These are phyloP conservation scores for Aristolochia californica DNA, from an alignment of 164 flowering plant genomes.

Conservation along the genomic window DNA sequence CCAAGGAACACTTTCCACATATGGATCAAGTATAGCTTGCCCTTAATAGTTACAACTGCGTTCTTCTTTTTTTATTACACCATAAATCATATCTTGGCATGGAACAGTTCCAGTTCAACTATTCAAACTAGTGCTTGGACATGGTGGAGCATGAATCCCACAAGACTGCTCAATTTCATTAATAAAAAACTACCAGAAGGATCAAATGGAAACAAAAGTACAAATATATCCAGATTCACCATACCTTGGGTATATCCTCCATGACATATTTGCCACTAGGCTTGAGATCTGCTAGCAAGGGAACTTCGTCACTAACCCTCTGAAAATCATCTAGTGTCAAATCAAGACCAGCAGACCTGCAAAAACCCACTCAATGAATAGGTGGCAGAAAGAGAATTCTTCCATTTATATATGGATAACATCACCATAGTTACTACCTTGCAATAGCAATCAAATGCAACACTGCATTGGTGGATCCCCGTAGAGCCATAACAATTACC, in stretches of 20 bases:
- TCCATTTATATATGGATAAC: background rate
- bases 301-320: conserved; percentile 86
- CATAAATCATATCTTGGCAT: too few relatives aligned
- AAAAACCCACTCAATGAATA: conserved; percentile 10
- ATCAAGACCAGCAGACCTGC: conserved; percentile 88
- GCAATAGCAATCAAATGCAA: conserved; percentile 96
- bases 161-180: too few relatives aligned
- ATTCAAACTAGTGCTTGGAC: too few relatives aligned
- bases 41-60: too few relatives aligned
- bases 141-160: too few relatives aligned
- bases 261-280: conserved; percentile 98
- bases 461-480: conserved; percentile 98
- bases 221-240: background rate
- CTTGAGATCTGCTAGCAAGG: conserved; percentile 95
- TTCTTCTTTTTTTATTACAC: too few relatives aligned
- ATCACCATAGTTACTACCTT: conserved; percentile 33
- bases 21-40: too few relatives aligned
- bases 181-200: too few relatives aligned
- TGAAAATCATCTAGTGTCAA: conserved; percentile 91
- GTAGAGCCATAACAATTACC: conserved; percentile 96
- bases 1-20: too few relatives aligned
- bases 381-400: background rate
- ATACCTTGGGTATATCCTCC: conserved; percentile 96
- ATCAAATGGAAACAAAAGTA: background rate
- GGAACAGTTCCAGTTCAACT: too few relatives aligned